Evolutionary conservation across 192 early-diverging fungal species (phyloP).

Genomic region (Backusella sp.): DNA sequence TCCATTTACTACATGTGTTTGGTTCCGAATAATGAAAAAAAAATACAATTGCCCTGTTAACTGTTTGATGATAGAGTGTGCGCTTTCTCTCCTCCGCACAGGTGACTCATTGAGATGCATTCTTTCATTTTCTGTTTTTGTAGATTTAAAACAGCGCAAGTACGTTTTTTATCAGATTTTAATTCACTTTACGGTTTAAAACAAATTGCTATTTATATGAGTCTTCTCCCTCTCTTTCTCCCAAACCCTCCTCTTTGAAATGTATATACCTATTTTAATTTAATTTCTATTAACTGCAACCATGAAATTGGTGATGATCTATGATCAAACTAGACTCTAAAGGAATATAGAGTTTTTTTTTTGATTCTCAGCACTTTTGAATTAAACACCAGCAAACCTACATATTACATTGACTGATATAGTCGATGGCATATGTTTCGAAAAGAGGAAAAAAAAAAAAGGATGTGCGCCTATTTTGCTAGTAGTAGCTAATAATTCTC

Average conservation of each 20-base stretch:
- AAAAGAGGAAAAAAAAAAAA: not conserved
- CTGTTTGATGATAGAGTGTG: not conserved
- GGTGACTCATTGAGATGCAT: slow-evolving; percentile 2
- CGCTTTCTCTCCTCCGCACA: not conserved
- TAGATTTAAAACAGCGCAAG: not conserved
- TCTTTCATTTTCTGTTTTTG: not conserved
- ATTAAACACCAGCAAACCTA: not conserved
- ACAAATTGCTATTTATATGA: not conserved
- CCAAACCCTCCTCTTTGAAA: not conserved
- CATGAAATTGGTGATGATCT: not conserved
- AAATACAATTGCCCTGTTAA: not conserved
- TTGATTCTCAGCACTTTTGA: not conserved
- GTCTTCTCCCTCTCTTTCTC: not conserved
- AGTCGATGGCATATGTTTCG: not conserved
- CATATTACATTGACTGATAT: not conserved
- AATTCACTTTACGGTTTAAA: not conserved
- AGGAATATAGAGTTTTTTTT: not conserved
- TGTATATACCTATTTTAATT: not conserved
- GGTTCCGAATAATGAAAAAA: not conserved
- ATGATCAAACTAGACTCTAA: not conserved
- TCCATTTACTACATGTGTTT: not conserved
- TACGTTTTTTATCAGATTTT: not conserved
- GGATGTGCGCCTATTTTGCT: not conserved
- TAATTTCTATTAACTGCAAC: not conserved
- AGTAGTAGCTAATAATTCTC: not conserved